These are phyloP conservation scores for Aphanomyces stellatus DNA, from an alignment of 352 stramenopile species.

Conservation along the genomic window DNA sequence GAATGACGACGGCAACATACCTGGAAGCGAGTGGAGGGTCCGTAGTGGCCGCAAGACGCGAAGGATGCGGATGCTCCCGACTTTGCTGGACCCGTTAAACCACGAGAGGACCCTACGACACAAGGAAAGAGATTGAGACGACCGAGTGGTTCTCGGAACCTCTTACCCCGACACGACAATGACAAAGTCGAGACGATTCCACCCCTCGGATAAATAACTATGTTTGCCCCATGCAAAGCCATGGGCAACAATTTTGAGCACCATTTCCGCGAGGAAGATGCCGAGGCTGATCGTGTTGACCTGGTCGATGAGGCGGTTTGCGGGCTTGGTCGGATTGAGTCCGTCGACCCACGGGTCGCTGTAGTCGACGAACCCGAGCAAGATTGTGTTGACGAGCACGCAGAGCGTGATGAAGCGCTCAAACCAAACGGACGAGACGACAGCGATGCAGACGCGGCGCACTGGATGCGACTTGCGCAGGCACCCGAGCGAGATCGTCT, in stretches of 20 bases:
- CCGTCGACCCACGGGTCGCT: slow-evolving; percentile 30
- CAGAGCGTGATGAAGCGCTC: slow-evolving; percentile 79
- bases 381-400: slow-evolving; percentile 81
- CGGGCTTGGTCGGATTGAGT: slow-evolving; percentile 11
- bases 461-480: slow-evolving; percentile 41
- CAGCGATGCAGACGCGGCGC: slow-evolving; percentile 36
- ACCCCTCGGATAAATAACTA: slow-evolving; percentile 75
- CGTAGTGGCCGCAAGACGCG: slow-evolving; percentile 82
- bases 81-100: slow-evolving; percentile 7
- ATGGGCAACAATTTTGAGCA: slow-evolving; percentile 88
- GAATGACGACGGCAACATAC: background rate
- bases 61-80: slow-evolving; percentile 62
- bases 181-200: slow-evolving; percentile 90
- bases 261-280: slow-evolving; percentile 75
- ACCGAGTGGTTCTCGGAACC: slow-evolving; percentile 23
- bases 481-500: slow-evolving; percentile 18
- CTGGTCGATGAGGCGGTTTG: slow-evolving; percentile 29
- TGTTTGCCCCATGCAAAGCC: slow-evolving; percentile 52
- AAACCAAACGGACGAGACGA: slow-evolving; percentile 58
- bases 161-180: slow-evolving; percentile 79
- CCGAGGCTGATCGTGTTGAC: slow-evolving; percentile 55
- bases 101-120: slow-evolving; percentile 25
- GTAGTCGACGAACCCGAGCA: slow-evolving; percentile 82
- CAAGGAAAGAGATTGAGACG: slow-evolving; percentile 33
- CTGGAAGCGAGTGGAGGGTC: slow-evolving; percentile 38